A percentile compares a stretch with the other conserved stretches of the same genome.
These are phyloP conservation scores for Cardamine occulta DNA, from an alignment of 345 rosid genomes.

Conservation along the genomic window DNA sequence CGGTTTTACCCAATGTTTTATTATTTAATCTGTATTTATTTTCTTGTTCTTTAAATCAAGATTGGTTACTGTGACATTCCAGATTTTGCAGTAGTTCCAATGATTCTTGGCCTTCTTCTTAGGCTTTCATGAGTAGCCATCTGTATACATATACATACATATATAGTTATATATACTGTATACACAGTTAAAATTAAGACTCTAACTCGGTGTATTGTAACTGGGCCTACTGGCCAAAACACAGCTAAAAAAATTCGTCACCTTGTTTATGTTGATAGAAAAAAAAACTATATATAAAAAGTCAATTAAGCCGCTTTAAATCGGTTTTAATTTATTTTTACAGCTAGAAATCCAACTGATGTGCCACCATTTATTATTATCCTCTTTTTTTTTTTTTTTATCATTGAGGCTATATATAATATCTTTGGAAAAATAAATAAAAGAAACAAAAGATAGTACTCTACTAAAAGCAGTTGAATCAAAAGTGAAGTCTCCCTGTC, in stretches of 20 bases:
- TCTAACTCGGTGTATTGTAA: neutral
- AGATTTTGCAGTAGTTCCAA: constrained; percentile 45
- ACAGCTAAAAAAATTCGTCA: neutral
- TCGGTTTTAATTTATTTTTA: neutral
- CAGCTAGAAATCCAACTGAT: neutral
- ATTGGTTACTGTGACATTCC: constrained; percentile 39
- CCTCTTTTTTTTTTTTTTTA: neutral
- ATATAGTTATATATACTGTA: constrained; percentile 22
- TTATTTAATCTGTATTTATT: constrained; percentile 1
- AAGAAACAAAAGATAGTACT: constrained; percentile 27
- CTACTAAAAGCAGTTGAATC: constrained; percentile 44
- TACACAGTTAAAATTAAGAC: constrained; percentile 13
- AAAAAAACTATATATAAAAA: neutral
- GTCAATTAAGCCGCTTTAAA: constrained; percentile 23
- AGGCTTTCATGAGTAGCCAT: constrained; percentile 37
- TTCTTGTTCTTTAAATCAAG: constrained; percentile 20
- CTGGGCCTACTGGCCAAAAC: neutral
- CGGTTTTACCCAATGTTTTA: neutral
- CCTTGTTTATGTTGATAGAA: neutral
- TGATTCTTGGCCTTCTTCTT: constrained; percentile 38
- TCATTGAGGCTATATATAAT: constrained; percentile 26
- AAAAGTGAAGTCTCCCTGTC: constrained; percentile 40
- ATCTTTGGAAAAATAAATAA: constrained; percentile 5
- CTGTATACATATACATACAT: neutral
- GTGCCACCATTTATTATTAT: constrained; percentile 21